These are phyloP conservation scores for Flaveria brownii DNA, from an alignment of 129 eudicot genomes.

Conservation along the genomic window DNA sequence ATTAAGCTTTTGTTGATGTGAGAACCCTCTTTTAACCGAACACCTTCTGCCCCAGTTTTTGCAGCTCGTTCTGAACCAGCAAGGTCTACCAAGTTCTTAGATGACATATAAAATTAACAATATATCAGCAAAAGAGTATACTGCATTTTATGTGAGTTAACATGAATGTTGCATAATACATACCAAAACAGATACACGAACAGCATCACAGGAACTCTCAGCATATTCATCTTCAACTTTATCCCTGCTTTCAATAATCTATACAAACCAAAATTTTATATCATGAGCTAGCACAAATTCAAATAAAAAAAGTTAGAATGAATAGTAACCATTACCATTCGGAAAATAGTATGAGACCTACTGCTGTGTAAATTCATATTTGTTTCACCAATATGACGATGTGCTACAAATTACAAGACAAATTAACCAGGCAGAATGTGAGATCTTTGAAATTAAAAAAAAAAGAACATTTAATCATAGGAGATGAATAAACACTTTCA, in stretches of 20 bases:
- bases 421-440: neutral
- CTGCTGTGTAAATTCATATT: conserved; percentile 96
- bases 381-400: conserved; percentile 98
- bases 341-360: conserved; percentile 94
- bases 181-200: conserved; percentile 98
- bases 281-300: neutral
- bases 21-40: conserved; percentile 98
- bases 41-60: conserved; percentile 99
- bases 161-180: conserved; percentile 13
- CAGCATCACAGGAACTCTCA: conserved; percentile 85
- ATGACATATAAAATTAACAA: conserved; percentile 8
- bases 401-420: conserved; percentile 56
- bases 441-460: neutral
- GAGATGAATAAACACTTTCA: neutral
- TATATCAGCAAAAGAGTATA: conserved; percentile 15
- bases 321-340: conserved; percentile 70
- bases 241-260: conserved; percentile 99
- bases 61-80: conserved; percentile 99
- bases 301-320: conserved; percentile 6
- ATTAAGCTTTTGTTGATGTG: conserved; percentile 96
- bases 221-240: conserved; percentile 65
- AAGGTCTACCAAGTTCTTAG: conserved; percentile 89
- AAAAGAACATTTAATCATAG: conserved; percentile 2
- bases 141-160: neutral
- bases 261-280: conserved; percentile 19